These are phyloP conservation scores for Strobilomyces dryophilus DNA, from an alignment of 768 basidiomycete species.

Conservation along the genomic window DNA sequence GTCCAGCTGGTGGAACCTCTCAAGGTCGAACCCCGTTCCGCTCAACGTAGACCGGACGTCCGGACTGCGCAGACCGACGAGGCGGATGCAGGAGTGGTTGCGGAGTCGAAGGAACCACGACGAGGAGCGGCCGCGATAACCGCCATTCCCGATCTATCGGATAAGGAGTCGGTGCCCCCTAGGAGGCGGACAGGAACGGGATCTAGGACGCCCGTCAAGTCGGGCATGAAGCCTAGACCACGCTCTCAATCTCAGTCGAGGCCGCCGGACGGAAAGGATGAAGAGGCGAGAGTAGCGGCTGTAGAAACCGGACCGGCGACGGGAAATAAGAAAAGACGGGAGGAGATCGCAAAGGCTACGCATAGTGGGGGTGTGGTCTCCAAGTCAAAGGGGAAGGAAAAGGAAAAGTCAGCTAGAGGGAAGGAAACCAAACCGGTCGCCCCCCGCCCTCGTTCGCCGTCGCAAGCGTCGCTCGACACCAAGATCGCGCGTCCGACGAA, in stretches of 20 bases:
- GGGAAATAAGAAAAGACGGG: background rate
- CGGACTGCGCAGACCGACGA: background rate
- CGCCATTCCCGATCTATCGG: background rate
- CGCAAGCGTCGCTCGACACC: constrained; percentile 4
- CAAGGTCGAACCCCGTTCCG: background rate
- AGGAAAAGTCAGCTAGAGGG: background rate
- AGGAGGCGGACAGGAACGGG: background rate
- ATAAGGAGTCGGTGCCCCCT: constrained; percentile 9
- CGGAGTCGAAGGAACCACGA: background rate
- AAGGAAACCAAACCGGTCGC: background rate
- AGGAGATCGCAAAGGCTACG: background rate
- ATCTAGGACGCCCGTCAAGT: constrained; percentile 21
- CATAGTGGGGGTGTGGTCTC: background rate
- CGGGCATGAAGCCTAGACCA: constrained; percentile 25
- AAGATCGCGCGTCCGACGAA: constrained; percentile 12
- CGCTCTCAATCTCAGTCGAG: constrained; percentile 9
- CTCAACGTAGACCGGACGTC: background rate
- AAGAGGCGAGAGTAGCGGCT: background rate
- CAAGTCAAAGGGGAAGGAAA: constrained; percentile 1
- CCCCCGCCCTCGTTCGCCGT: background rate
- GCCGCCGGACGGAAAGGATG: constrained; percentile 1
- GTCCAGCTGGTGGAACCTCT: background rate
- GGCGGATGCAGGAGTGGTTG: background rate
- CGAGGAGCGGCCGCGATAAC: background rate
- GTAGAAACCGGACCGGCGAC: background rate